Conservation (phyloP, 192 early-diverging fungal genomes). For the Podila minutissima region DNA sequence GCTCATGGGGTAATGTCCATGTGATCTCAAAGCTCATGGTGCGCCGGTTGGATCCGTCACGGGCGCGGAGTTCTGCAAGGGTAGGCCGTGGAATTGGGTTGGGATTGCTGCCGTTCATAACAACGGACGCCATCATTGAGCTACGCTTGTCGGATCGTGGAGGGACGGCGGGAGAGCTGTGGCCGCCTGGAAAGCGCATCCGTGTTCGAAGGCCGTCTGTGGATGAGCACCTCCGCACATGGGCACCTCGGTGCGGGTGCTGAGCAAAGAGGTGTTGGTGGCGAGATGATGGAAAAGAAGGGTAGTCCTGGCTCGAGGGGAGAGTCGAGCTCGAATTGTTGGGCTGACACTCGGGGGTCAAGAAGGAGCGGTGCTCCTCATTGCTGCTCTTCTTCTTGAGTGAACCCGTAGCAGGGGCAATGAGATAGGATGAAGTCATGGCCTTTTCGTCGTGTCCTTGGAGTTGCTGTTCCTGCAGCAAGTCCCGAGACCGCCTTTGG, state of each 20-base stretch:
- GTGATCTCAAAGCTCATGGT: conserved; percentile 44
- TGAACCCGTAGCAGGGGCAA: background rate
- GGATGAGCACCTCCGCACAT: conserved; percentile 43
- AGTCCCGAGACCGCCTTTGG: background rate
- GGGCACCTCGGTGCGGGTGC: conserved; percentile 12
- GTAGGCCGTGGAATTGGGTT: background rate
- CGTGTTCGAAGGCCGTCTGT: conserved; percentile 28
- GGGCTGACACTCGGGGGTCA: conserved; percentile 33
- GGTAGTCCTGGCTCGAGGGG: background rate
- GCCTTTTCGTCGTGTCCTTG: background rate
- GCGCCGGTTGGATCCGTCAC: conserved; percentile 14
- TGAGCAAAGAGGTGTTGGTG: background rate
- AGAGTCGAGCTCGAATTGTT: conserved; percentile 21
- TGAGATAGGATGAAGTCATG: background rate
- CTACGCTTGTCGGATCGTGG: conserved; percentile 35
- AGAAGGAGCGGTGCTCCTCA: conserved; percentile 14
- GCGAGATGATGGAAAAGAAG: conserved; percentile 1
- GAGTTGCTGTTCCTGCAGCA: background rate
- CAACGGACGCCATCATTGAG: conserved; percentile 17
- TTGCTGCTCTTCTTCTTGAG: conserved; percentile 41
- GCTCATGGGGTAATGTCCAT: background rate
- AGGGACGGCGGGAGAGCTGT: conserved; percentile 6
- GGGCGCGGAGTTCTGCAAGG: background rate
- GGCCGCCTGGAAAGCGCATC: conserved; percentile 6
- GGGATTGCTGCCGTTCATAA: background rate